Percentiles rank a stretch among this genome's conserved stretches.
These are phyloP conservation scores for Candida sithepensis DNA, from an alignment of 805 yeast species.

Conservation along the genomic window DNA sequence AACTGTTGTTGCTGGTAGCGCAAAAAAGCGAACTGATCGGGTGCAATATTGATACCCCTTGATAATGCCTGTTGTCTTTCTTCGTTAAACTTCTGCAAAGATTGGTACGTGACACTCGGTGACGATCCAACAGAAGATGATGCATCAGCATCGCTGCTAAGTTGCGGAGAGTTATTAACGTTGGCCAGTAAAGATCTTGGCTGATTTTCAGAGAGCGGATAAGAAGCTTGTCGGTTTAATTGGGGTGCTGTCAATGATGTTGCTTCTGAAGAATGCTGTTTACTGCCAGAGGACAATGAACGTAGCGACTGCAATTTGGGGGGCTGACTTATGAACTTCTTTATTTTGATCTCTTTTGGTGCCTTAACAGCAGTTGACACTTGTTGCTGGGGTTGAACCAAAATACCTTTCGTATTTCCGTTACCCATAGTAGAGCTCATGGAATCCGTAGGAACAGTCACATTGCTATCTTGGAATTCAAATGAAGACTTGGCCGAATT, in stretches of 20 bases:
- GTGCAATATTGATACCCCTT: neutral
- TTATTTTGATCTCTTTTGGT: neutral
- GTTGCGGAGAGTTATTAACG: neutral
- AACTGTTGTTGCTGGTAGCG: neutral
- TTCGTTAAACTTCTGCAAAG: slow-evolving; percentile 3
- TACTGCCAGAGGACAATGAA: neutral
- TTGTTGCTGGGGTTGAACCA: neutral
- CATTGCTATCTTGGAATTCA: neutral
- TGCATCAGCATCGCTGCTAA: neutral
- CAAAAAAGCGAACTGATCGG: neutral
- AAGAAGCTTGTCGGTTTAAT: neutral
- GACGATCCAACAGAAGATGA: slow-evolving; percentile 1
- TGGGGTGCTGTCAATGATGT: neutral
- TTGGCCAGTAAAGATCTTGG: neutral
- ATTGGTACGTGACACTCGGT: slow-evolving; percentile 2
- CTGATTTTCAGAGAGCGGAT: neutral
- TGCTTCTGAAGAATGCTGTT: neutral
- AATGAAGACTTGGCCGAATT: neutral
- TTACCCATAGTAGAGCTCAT: neutral
- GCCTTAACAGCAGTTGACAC: neutral
- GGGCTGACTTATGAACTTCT: neutral
- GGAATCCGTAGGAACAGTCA: neutral
- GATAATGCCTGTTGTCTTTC: neutral
- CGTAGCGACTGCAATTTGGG: neutral
- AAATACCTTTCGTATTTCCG: neutral